Evolutionary conservation across 176 grass and related monocot genomes (phyloP).

Genomic region (Musa itinerans): DNA sequence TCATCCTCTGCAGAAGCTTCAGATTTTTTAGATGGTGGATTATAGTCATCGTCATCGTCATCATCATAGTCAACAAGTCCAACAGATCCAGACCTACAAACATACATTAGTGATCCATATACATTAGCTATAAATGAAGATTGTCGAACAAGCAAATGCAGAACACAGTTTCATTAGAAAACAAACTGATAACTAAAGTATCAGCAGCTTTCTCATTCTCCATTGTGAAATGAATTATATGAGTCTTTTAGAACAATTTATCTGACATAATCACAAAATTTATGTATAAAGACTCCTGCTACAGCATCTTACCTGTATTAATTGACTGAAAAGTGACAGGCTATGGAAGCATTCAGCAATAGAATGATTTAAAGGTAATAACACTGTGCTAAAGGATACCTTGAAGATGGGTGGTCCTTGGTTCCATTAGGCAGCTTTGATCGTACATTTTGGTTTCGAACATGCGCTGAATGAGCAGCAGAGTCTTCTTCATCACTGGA

Average conservation of each 20-base stretch:
- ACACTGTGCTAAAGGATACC: slow-evolving; percentile 24
- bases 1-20: slow-evolving; percentile 43
- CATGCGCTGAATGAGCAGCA: slow-evolving; percentile 21
- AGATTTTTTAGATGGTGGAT: slow-evolving; percentile 39
- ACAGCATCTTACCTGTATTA: neutral
- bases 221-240: neutral
- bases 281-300: too few species aligned
- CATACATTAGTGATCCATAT: neutral
- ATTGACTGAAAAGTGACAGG: neutral
- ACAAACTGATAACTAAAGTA: neutral
- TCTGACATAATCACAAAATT: too few species aligned
- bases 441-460: slow-evolving; percentile 31
- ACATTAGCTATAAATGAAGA: neutral
- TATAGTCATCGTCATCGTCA: slow-evolving; percentile 54
- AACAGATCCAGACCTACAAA: slow-evolving; percentile 39
- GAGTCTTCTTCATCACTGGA: slow-evolving; percentile 66
- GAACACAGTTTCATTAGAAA: neutral
- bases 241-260: too few species aligned
- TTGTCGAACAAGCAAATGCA: too few species aligned
- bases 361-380: neutral
- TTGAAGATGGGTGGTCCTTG: slow-evolving; percentile 42
- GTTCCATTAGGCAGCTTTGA: slow-evolving; percentile 57
- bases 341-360: neutral
- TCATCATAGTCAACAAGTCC: slow-evolving; percentile 52
- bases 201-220: neutral